These are phyloP conservation scores for Corylus avellana DNA, from an alignment of 306 rosid species.

Conservation along the genomic window DNA sequence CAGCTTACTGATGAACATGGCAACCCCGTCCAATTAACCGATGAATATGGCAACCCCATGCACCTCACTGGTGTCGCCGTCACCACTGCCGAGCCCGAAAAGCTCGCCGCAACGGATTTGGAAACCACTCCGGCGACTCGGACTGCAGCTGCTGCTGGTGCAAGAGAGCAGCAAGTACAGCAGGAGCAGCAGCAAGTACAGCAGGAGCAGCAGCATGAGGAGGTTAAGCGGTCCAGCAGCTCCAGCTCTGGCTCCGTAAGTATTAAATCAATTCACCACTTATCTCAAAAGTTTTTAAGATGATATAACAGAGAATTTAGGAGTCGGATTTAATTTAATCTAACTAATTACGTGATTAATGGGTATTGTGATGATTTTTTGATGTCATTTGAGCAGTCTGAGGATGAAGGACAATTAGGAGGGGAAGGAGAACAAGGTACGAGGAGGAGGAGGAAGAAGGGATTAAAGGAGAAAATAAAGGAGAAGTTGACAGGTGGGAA, in stretches of 20 bases:
- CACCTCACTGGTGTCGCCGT: slow-evolving; percentile 62
- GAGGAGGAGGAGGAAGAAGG: slow-evolving; percentile 69
- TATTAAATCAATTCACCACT: too few species aligned
- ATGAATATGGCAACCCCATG: slow-evolving; percentile 69
- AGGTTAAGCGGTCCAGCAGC: slow-evolving; percentile 33
- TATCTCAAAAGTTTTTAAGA: too few species aligned
- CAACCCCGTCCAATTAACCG: slow-evolving; percentile 60
- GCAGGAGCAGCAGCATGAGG: slow-evolving; percentile 7
- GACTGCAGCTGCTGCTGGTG: neutral
- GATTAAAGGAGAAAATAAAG: slow-evolving; percentile 58
- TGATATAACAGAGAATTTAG: too few species aligned
- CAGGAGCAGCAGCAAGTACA: slow-evolving; percentile 9
- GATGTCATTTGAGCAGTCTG: slow-evolving; percentile 35
- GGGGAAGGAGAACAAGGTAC: slow-evolving; percentile 59
- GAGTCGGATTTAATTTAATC: too few species aligned
- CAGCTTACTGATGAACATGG: slow-evolving; percentile 64
- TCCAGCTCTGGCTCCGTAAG: slow-evolving; percentile 68
- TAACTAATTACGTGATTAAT: too few species aligned
- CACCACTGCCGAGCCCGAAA: slow-evolving; percentile 12
- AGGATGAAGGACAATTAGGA: slow-evolving; percentile 64
- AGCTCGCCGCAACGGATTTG: neutral
- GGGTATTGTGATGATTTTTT: neutral
- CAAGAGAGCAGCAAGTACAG: slow-evolving; percentile 4
- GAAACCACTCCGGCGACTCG: neutral
- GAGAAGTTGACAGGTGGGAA: slow-evolving; percentile 49